Conservation (phyloP, 2,329 filamentous ascomycete species). For the Phaeosphaeriaceae sp. region DNA sequence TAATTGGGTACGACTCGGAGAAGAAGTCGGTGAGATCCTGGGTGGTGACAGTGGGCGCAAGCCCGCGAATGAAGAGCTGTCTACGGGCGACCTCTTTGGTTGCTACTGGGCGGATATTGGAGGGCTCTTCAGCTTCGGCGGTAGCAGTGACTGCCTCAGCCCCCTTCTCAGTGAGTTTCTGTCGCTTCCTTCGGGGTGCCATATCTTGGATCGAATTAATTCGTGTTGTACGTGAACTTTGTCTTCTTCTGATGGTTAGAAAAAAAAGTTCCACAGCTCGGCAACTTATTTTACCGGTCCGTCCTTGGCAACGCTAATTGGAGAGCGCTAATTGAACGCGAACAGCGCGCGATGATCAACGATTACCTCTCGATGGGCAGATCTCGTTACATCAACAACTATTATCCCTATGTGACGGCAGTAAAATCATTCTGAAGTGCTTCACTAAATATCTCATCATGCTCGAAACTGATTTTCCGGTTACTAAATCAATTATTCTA, state of each 20-base stretch:
- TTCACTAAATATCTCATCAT: no score
- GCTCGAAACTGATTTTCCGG: no score
- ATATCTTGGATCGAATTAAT: slow-evolving; percentile 23
- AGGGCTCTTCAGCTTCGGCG: slow-evolving; percentile 27
- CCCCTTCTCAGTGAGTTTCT: slow-evolving; percentile 50
- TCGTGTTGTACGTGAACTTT: background rate
- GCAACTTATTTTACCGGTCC: slow-evolving; percentile 2
- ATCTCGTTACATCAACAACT: no score
- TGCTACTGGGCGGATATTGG: slow-evolving; percentile 18
- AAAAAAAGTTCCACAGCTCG: slow-evolving; percentile 8
- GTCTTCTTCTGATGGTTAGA: background rate
- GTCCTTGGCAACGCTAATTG: slow-evolving; percentile 4
- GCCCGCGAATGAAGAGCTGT: slow-evolving; percentile 83
- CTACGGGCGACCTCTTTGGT: slow-evolving; percentile 51
- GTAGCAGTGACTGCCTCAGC: slow-evolving; percentile 38
- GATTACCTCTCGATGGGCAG: no score
- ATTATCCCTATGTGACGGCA: no score
- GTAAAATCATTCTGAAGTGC: no score
- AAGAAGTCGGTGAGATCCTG: slow-evolving; percentile 87
- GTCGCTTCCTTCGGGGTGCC: slow-evolving; percentile 50
- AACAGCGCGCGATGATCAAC: background rate
- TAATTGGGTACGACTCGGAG: slow-evolving; percentile 91
- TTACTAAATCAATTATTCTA: background rate
- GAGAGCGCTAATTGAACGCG: background rate
- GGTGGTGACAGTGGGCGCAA: slow-evolving; percentile 78